Evolutionary conservation across 2,329 filamentous ascomycete genomes (phyloP), one percentile per base, ranked within the genome.

Genomic region (Monilinia fructicola): DNA sequence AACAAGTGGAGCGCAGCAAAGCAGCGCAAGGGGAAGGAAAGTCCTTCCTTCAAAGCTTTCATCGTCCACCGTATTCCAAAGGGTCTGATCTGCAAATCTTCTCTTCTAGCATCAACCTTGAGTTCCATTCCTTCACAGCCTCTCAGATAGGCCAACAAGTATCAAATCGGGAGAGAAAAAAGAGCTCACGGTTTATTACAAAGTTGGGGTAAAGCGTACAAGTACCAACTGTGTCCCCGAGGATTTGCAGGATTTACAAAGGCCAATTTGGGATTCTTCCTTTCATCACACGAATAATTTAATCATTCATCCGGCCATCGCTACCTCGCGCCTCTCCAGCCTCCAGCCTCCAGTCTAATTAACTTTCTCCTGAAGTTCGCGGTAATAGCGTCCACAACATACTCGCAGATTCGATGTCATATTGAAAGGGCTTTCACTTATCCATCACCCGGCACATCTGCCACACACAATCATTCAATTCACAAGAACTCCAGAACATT

Each of bases 81-180:
- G 62, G 62, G 62, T 65, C 62, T 55, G 42, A 65, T 65, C 62
- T 58, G 28, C 52, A 58, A 48, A 58, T 52, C 54, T 59, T 65
- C 53, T 28, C 23, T 58, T 59, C 62, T 35, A 50, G 62, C 62
- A 64, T 56, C 40, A 64, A 58, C 62, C 62, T 64, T 56, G 62
- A 23, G 35, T 56, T 38, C 11, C 38, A 2, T 12, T 12, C 23
- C 7, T 40, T 28, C 52, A 21, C n/a, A 18, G 31, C 42, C 53
- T 58, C 53, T 42, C 42, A 38, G 53, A 64, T 38, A 38, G 28
- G 31, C 44, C 44, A 64, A 42, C 50, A 42, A 55, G 26, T 18
- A 21, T 38, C 40, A n/a, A 42, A 40, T 14, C 38, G 38, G 38
- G 38, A 14, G 12, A 40, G 11, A 23, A 28, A n/a, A 35, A 48